Evolutionary conservation across 768 basidiomycete species (phyloP).

Genomic region (Lentinula boryana): DNA sequence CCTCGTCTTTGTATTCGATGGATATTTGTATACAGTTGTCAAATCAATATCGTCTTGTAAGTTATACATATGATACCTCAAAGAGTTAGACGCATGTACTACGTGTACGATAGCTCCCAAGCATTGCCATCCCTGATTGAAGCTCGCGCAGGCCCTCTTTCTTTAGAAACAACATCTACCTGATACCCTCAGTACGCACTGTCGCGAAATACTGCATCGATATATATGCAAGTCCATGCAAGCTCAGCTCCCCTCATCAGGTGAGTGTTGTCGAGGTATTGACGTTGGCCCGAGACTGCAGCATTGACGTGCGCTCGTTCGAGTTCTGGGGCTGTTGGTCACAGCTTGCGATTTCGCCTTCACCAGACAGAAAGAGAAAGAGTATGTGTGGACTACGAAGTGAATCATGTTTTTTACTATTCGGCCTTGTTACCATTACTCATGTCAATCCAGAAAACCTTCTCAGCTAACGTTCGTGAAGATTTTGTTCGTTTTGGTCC

Average conservation of each 20-base stretch:
- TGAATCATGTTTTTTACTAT: not conserved
- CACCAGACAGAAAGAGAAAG: not conserved
- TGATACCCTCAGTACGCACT: not conserved
- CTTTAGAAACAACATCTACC: not conserved
- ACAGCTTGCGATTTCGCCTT: not conserved
- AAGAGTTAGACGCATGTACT: not conserved
- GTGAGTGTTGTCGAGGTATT: not conserved
- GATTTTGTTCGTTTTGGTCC: not conserved
- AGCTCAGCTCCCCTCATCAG: not conserved
- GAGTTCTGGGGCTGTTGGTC: not conserved
- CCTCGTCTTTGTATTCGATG: too few relatives aligned
- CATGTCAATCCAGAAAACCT: not conserved
- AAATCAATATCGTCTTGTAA: too few relatives aligned
- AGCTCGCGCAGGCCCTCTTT: not conserved
- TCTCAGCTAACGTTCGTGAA: not conserved
- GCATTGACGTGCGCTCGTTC: not conserved
- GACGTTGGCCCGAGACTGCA: not conserved
- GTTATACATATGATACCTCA: not conserved
- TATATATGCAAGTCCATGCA: not conserved
- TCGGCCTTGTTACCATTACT: not conserved
- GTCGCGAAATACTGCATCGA: not conserved
- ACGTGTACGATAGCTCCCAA: not conserved
- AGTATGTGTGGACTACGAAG: not conserved
- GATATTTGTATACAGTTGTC: too few relatives aligned
- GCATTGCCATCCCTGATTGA: not conserved